phyloP scores from a whole-genome alignment of 1,284 basidiomycete genomes.

The Vanrija sp. region DNA sequence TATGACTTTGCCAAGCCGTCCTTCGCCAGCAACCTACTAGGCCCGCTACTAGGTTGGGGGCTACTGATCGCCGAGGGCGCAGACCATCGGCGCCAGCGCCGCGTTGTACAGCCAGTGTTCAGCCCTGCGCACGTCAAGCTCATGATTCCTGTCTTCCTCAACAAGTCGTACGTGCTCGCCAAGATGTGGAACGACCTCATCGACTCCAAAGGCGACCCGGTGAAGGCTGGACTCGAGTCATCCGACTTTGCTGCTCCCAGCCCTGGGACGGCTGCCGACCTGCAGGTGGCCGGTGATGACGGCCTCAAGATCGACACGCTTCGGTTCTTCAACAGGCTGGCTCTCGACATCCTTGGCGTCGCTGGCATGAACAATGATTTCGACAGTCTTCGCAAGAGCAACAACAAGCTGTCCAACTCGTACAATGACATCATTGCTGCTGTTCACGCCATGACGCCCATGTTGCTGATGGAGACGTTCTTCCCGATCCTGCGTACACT shows the following conservation, averaged over 20 bases:
- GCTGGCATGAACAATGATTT: conserved; percentile 67
- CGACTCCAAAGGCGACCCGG: not conserved
- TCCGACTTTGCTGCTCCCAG: conserved; percentile 1
- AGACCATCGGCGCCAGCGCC: conserved; percentile 56
- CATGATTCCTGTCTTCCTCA: conserved; percentile 61
- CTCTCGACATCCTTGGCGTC: conserved; percentile 67
- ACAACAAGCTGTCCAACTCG: conserved; percentile 56
- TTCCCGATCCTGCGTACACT: conserved; percentile 55
- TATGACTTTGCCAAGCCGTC: conserved; percentile 66
- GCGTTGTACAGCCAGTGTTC: conserved; percentile 51
- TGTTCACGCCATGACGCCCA: not conserved
- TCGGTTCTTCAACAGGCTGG: conserved; percentile 61
- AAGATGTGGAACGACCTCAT: conserved; percentile 22
- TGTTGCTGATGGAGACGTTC: conserved; percentile 33
- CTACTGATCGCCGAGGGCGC: conserved; percentile 50
- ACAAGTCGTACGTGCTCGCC: conserved; percentile 59
- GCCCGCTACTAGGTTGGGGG: conserved; percentile 40
- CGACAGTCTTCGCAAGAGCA: conserved; percentile 45
- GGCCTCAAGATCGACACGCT: conserved; percentile 56
- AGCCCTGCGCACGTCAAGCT: conserved; percentile 39
- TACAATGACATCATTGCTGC: conserved; percentile 56
- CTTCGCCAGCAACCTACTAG: conserved; percentile 58
- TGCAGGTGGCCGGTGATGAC: not conserved
- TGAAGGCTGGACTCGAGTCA: conserved; percentile 1
- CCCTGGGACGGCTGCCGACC: conserved; percentile 12